These are phyloP conservation scores for Neurospora sp. DNA, from an alignment of 495 filamentous ascomycete genomes.

Conservation along the genomic window DNA sequence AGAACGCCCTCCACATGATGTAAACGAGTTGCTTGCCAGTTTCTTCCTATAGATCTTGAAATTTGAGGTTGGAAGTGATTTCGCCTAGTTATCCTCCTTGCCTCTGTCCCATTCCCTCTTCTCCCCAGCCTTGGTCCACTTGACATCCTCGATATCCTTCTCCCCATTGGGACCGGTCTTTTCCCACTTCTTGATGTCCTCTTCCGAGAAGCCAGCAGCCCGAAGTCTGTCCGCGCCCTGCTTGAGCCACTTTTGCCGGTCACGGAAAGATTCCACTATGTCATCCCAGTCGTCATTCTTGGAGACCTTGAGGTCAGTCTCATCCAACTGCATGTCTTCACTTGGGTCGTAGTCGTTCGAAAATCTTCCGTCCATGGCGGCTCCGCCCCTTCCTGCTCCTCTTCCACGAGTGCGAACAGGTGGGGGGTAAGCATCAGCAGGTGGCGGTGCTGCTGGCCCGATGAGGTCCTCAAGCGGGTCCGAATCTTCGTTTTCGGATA, in stretches of 20 bases:
- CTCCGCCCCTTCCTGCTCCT: constrained; percentile 45
- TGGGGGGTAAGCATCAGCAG: constrained; percentile 25
- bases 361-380: constrained; percentile 75
- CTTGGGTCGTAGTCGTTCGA: constrained; percentile 65
- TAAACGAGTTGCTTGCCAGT: background rate
- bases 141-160: constrained; percentile 58
- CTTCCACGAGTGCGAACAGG: constrained; percentile 59
- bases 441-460: constrained; percentile 60
- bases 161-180: constrained; percentile 38
- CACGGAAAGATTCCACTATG: constrained; percentile 69
- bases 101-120: constrained; percentile 73
- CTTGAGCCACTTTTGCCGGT: constrained; percentile 70
- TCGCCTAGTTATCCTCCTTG: constrained; percentile 3
- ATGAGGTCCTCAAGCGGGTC: constrained; percentile 73
- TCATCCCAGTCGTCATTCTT: constrained; percentile 68
- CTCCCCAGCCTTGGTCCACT: constrained; percentile 70
- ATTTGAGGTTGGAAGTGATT: background rate
- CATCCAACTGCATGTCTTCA: constrained; percentile 54
- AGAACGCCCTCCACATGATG: background rate
- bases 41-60: background rate
- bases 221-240: constrained; percentile 69
- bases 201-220: constrained; percentile 69
- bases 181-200: constrained; percentile 70
- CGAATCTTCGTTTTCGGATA: constrained; percentile 40
- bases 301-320: constrained; percentile 1